phyloP scores from a whole-genome alignment of 2,329 filamentous ascomycete species.

The Fusarium sublunatum region DNA sequence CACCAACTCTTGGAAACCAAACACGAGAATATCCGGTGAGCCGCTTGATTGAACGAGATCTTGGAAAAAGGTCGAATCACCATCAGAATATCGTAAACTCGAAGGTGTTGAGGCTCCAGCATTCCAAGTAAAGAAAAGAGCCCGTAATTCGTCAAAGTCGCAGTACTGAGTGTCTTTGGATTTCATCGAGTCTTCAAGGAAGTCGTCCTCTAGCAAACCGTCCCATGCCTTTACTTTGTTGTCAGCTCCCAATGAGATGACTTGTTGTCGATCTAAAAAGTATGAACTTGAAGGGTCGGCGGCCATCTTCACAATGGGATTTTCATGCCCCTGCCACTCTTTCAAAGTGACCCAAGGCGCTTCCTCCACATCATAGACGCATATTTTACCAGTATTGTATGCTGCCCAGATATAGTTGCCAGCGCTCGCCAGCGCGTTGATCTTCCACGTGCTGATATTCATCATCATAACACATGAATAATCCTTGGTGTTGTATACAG shows the following conservation, averaged over 20 bases:
- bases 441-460: slow-evolving; percentile 93
- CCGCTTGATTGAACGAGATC: slow-evolving; percentile 80
- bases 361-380: slow-evolving; percentile 85
- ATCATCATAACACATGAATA: slow-evolving; percentile 83
- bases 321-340: slow-evolving; percentile 92
- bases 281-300: slow-evolving; percentile 86
- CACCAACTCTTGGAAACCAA: slow-evolving; percentile 98
- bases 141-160: slow-evolving; percentile 82
- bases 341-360: slow-evolving; percentile 93
- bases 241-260: slow-evolving; percentile 88
- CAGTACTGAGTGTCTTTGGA: slow-evolving; percentile 84
- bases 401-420: slow-evolving; percentile 90
- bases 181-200: slow-evolving; percentile 93
- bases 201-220: slow-evolving; percentile 91
- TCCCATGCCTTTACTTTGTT: slow-evolving; percentile 90
- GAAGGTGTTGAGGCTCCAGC: slow-evolving; percentile 94
- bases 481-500: slow-evolving; percentile 84
- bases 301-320: slow-evolving; percentile 80
- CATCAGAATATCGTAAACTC: slow-evolving; percentile 75
- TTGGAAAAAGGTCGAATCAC: slow-evolving; percentile 82
- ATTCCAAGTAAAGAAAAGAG: slow-evolving; percentile 93
- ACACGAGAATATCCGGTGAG: slow-evolving; percentile 89
- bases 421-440: slow-evolving; percentile 85
- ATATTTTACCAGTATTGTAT: slow-evolving; percentile 93
- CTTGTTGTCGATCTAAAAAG: slow-evolving; percentile 84